Evolutionary conservation across 2,329 filamentous ascomycete genomes (phyloP).

Genomic region (Penicillium sp.): DNA sequence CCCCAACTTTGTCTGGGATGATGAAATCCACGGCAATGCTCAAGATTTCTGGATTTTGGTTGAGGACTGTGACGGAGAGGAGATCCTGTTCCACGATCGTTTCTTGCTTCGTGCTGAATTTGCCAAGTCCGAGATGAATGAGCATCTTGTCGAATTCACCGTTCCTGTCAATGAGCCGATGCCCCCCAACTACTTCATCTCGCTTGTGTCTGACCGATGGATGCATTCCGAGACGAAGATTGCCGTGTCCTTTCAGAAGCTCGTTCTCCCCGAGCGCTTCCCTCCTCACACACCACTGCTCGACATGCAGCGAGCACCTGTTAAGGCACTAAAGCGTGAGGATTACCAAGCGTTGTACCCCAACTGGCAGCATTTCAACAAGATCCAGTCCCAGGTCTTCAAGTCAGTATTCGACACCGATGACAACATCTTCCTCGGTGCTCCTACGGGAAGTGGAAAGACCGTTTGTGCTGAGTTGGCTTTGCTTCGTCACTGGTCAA

Average conservation of each 20-base stretch:
- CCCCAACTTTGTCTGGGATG: constrained; percentile 95
- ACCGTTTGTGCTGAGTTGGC: constrained; percentile 96
- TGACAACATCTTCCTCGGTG: constrained; percentile 89
- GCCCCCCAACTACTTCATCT: constrained; percentile 98
- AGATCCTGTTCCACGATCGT: constrained; percentile 91
- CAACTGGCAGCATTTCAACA: constrained; percentile 87
- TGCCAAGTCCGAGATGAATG: constrained; percentile 78
- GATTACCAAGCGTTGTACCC: constrained; percentile 82
- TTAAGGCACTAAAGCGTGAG: constrained; percentile 81
- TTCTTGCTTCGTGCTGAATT: constrained; percentile 91
- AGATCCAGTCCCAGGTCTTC: constrained; percentile 95
- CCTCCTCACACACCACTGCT: constrained; percentile 89
- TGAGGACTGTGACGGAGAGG: constrained; percentile 95
- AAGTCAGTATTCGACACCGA: constrained; percentile 88
- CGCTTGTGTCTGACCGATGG: constrained; percentile 91
- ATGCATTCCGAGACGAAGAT: constrained; percentile 96
- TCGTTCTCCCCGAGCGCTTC: constrained; percentile 93
- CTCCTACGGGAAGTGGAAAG: constrained; percentile 94
- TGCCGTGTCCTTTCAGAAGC: constrained; percentile 89
- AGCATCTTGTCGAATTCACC: constrained; percentile 94
- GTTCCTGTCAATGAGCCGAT: constrained; percentile 96
- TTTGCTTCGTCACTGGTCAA: constrained; percentile 81
- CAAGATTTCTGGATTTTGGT: constrained; percentile 97
- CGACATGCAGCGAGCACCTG: constrained; percentile 86
- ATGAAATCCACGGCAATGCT: constrained; percentile 77